Base-by-base conservation (phyloP, 2,329 filamentous ascomycete species). In the Fusarium albidum region DNA sequence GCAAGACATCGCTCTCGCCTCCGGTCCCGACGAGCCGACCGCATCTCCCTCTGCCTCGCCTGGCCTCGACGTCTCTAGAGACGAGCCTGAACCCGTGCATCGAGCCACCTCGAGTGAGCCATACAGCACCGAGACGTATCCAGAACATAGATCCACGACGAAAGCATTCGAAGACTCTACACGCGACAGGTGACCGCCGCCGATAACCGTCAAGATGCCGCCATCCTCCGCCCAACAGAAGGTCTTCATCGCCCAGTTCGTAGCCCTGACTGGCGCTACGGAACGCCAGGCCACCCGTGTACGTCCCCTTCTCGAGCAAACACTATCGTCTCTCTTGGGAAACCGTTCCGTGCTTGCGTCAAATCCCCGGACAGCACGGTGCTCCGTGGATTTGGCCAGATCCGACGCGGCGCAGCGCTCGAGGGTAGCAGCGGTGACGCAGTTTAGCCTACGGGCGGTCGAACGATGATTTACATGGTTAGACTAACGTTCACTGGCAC, bases 281-380 rank as follows among this genome's bases (percentile, higher is more conserved):
- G 79, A 79, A 45, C 74, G 76, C 54, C 72, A 69, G 28, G 79
- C 79, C 29, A 69, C 71, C 51, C 73, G 74, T 69, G 79, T 82
- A 75, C 61, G 77, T 75, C 37, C 47, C 39, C 17, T 31, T 26
- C 42, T 50, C 48, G 18, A 35, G 47, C 34, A 15, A 25, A 34
- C 34, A 13, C 50, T 35, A 32, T 27, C 25, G 15, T 31, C 33
- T 31, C 37, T 15, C 38, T 35, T 41, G 18, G 37, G 48, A 18
- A 52, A 52, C 37, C 42, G 37, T 51, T 31, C 31, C 38, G 33
- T 46, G 31, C 33, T 44, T 34, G 35, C 27, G 29, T 41, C 44
- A 14, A 29, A 38, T 33, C 38, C 55, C 43, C 52, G 42, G 52
- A 49, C 35, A 52, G 41, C 45, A 43, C 40, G 44, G 46, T 49